Percentiles rank a stretch among this genome's conserved stretches.
phyloP scores from a whole-genome alignment of 257 asterid genomes.

The Scutellaria galericulata region DNA sequence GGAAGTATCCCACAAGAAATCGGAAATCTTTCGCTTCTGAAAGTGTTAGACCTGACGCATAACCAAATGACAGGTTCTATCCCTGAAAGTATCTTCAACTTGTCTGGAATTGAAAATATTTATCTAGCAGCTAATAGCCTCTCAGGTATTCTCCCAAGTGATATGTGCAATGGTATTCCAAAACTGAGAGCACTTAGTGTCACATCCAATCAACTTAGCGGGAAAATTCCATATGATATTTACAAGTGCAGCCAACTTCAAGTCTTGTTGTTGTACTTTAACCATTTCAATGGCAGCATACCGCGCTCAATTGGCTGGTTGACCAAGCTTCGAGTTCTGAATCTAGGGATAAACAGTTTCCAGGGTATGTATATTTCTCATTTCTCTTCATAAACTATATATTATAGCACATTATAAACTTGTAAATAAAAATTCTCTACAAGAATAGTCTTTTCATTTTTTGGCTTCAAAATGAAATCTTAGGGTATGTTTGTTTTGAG shows the following conservation, averaged over 20 bases:
- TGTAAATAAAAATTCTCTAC: no score
- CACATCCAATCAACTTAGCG: constrained; percentile 30
- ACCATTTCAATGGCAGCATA: constrained; percentile 41
- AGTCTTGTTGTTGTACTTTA: constrained; percentile 22
- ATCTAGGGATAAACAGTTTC: constrained; percentile 30
- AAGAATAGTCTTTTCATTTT: no score
- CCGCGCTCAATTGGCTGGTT: constrained; percentile 39
- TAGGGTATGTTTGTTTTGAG: no score
- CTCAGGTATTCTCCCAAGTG: constrained; percentile 33
- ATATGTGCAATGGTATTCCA: constrained; percentile 15
- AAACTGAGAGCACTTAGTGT: constrained; percentile 14
- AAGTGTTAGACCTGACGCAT: constrained; percentile 34
- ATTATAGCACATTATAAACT: no score
- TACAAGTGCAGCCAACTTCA: constrained; percentile 38
- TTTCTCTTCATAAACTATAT: background rate
- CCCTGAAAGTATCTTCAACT: constrained; percentile 35
- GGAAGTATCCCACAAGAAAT: constrained; percentile 49
- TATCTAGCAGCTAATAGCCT: constrained; percentile 34
- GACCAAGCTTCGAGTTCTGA: constrained; percentile 21
- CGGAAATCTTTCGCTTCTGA: constrained; percentile 36
- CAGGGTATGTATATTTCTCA: constrained; percentile 25
- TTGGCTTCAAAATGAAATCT: no score
- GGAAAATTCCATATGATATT: constrained; percentile 35
- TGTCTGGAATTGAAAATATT: constrained; percentile 29
- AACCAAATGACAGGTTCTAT: constrained; percentile 39